Evolutionary conservation across 2,329 filamentous ascomycete species (phyloP), one percentile per base, ranked within the genome.

Genomic region (Uncinocarpus reesii): DNA sequence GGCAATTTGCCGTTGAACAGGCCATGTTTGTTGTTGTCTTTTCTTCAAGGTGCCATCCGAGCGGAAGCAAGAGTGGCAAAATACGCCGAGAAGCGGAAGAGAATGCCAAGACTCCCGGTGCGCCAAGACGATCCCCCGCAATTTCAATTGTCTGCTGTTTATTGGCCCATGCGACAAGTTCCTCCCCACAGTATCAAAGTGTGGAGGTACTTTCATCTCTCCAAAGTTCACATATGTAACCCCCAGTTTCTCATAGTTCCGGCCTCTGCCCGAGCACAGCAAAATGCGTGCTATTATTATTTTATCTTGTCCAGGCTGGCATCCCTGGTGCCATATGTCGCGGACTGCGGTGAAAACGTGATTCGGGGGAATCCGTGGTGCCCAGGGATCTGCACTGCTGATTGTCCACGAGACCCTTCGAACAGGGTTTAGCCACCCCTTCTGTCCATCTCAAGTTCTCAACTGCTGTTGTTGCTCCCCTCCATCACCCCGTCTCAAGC

Each of bases 341-440:
- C 16, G 11, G n/a, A 10, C 4, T 16, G 13, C 23, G 6, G 35
- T 21, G 4, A 42, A 29, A 29, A 29, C 40, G 40, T 42, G 40
- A 42, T 32, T 40, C 40, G 40, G 40, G 40, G 40, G 16, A 42
- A 42, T 42, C 13, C 13, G 32, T 26, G 15, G 15, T 24, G 38
- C 2, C 13, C 38, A 42, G 26, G 16, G 40, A 42, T 43, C 41
- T 43, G 32, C 32, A 23, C 7, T 36, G 16, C 7, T 23, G n/a
- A n/a, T n/a, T n/a, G 32, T 28, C 36, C 45, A 47, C 45, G 45
- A 41, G 45, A 47, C 45, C 29, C 20, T 47, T 36, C 45, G 13
- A 47, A 41, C 45, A 2, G 7, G 45, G 45, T 47, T 47, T 47
- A 47, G 45, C 21, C 36, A 21, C 4, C 36, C 21, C 11, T 21